Base-by-base conservation (phyloP, 1,284 basidiomycete genomes). In the Marasmius fiardii region DNA sequence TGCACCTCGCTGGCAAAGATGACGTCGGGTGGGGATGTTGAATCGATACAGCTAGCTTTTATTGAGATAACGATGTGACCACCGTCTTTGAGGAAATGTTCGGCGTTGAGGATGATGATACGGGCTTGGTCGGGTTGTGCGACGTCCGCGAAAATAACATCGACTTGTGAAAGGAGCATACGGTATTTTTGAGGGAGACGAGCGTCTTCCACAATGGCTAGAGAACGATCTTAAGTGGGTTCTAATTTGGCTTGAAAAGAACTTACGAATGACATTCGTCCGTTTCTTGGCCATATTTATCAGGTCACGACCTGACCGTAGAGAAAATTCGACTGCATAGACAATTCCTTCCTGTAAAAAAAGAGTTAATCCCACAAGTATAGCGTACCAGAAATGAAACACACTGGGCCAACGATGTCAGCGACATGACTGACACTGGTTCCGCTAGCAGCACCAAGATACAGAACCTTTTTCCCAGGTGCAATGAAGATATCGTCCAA, bases 261-360 rank as follows among this genome's bases (percentile, higher is more conserved):
- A 83, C 92, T 60, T 73, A 95, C 93, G 96, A 67, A 99, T 98
- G 62, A 99, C 95, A 74, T 99, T 99, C 61, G 97, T 99, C 59
- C 97, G 85, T 78, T 98, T 98, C 80, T 99, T 98, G 53, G 97
- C 96, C 97, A 99, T 99, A 75, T 93, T 93, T 68, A 99, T 98
- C 60, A 99, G 78, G 74, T 99, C 96, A 76, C 96, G 92, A 47
- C 96, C 96, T 58, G 94, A 96, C 65, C 97, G 88, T 69, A 90
- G 84, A 3, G 95, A 98, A 78, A 99, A 99, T 75, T 99, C 96
- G 57, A 99, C 97, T 43, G 96, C 96, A 72, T 99, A 99, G 11
- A 99, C 97, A 58, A 92, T 85, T 57, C 96, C 96, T 66, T 97
- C 94, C 90, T 93, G 63, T 1, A 65, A 56, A 61, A 49, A 51